Base-by-base conservation (phyloP, 2,329 filamentous ascomycete genomes). In the Penicillium sp. region DNA sequence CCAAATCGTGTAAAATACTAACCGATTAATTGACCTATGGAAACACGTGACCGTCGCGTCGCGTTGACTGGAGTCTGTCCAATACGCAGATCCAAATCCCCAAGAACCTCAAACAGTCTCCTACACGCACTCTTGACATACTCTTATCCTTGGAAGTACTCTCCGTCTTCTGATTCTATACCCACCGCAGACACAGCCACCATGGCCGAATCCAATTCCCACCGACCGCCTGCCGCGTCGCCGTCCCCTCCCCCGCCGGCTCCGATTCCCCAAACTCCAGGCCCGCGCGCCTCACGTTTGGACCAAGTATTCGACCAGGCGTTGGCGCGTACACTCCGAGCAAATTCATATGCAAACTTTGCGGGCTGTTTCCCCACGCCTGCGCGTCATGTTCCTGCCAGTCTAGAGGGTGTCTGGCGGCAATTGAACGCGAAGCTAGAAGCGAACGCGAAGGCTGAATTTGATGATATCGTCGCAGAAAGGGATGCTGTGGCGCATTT, bases 321-420 rank as follows among this genome's bases (percentile, higher is more conserved):
- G 14, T 76, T 86, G 19, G 76, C 78, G 10, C 81, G 83, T 57
- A 83, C 84, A 1, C 68, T 86, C n/a, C 80, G 81, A 58, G 82
- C 83, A 47, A 84, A 83, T 68, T 83, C 78, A 9, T 81, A 84
- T 66, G 73, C 76, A 45, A 86, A 85, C 62, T 87, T 87, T 67
- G 78, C 82, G 0, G 74, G 81, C 23, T 87, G 84, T 63, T 87
- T 87, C 60, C 84, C 84, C 0, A 87, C 84, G 0, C 80, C 83
- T 1, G 81, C 84, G 16, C 74, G 76, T 62, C 76, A 84, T 62
- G 81, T 81, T 10, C 80, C 82, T 1, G 79, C 79, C 26, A 79
- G 78, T 39, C 65, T 87, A 53, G 79, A 84, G 62, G 75, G 76
- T 4, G 74, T 87, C 19, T 82, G 83, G 72, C 74, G 78, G 50